Percentiles rank a stretch among this genome's conserved stretches.
Conservation (phyloP, 108 stramenopile genomes). For the Aureococcus anophagefferens region DNA sequence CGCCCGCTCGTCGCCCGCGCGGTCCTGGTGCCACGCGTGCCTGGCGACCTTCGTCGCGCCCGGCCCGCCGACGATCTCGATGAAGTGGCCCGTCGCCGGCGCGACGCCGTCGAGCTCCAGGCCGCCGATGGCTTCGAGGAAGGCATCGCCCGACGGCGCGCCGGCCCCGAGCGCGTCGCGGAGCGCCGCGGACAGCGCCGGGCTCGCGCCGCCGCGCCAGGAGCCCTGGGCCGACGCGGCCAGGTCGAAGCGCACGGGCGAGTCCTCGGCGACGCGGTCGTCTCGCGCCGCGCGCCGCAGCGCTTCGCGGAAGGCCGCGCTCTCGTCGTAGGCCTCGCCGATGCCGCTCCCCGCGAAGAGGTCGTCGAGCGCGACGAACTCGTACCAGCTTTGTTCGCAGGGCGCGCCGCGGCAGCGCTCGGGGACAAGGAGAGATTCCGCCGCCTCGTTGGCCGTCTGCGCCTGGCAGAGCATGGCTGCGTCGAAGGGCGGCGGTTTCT, state of each 20-base stretch:
- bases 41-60: slow-evolving; percentile 37
- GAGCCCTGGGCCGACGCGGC: slow-evolving; percentile 63
- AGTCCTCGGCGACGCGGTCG: slow-evolving; percentile 59
- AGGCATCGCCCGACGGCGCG: slow-evolving; percentile 58
- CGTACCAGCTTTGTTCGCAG: no score
- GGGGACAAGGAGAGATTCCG: no score
- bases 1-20: slow-evolving; percentile 21
- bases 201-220: slow-evolving; percentile 46
- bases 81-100: slow-evolving; percentile 39
- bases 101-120: slow-evolving; percentile 36
- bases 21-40: slow-evolving; percentile 64
- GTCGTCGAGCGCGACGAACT: slow-evolving; percentile 41
- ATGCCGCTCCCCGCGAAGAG: slow-evolving; percentile 36
- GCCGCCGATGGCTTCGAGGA: slow-evolving; percentile 46
- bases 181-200: slow-evolving; percentile 39
- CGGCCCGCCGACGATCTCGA: slow-evolving; percentile 59
- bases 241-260: slow-evolving; percentile 53
- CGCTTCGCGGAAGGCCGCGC: slow-evolving; percentile 36
- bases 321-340: slow-evolving; percentile 32
- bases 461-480: no score
- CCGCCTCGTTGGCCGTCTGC: no score
- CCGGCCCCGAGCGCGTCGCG: slow-evolving; percentile 31
- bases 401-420: no score
- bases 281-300: slow-evolving; percentile 51
- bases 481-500: no score